Evolutionary conservation across 2,329 filamentous ascomycete genomes (phyloP).

Genomic region (Venturia pyrina): DNA sequence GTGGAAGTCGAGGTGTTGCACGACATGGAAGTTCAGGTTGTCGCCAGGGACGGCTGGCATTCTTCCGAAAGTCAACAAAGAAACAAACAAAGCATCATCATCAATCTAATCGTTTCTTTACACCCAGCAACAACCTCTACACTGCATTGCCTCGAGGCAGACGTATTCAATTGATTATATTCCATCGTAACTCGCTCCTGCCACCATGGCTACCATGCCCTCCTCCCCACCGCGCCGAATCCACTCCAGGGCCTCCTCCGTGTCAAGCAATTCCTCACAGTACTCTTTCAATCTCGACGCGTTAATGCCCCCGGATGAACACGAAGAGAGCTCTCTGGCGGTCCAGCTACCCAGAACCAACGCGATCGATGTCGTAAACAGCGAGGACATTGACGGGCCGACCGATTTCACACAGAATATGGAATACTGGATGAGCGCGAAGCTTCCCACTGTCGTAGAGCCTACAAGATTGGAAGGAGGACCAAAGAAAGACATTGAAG

Average conservation of each 20-base stretch:
- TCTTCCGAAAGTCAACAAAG: background rate
- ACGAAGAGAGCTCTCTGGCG: constrained; percentile 24
- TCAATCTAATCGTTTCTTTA: background rate
- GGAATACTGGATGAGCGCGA: constrained; percentile 29
- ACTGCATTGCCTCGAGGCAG: background rate
- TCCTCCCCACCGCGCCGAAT: background rate
- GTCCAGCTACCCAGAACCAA: constrained; percentile 17
- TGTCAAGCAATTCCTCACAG: constrained; percentile 14
- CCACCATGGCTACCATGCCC: constrained; percentile 1
- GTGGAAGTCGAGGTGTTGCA: too few relatives aligned
- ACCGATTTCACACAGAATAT: constrained; percentile 34
- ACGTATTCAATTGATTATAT: background rate
- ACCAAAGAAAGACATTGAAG: background rate
- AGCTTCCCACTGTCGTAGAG: constrained; percentile 5
- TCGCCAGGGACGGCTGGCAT: background rate
- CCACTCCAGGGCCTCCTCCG: background rate
- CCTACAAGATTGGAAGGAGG: constrained; percentile 4
- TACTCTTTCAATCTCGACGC: constrained; percentile 31
- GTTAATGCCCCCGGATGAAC: constrained; percentile 22
- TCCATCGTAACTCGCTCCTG: background rate
- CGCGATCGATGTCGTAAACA: constrained; percentile 27
- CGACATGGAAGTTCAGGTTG: background rate
- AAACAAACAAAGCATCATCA: constrained; percentile 1
- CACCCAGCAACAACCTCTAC: background rate
- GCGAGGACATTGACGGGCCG: constrained; percentile 31